These are phyloP conservation scores for Ophiocordyceps sinensis DNA, from an alignment of 2,329 filamentous ascomycete species.

Conservation along the genomic window DNA sequence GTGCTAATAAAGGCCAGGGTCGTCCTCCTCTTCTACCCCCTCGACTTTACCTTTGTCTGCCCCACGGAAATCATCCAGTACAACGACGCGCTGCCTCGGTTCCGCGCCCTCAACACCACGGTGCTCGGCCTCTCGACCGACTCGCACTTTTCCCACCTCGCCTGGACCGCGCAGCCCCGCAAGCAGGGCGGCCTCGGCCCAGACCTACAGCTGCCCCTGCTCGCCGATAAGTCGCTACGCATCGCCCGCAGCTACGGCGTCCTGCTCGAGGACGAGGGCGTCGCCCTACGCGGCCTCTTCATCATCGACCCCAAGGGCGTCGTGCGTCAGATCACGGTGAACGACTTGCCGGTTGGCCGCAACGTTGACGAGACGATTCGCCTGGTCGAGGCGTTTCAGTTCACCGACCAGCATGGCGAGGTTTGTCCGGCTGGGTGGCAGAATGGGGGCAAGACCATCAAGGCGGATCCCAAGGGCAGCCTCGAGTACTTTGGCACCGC, in stretches of 20 bases:
- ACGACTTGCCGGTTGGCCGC: slow-evolving; percentile 50
- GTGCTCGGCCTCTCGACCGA: slow-evolving; percentile 50
- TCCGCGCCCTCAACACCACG: slow-evolving; percentile 41
- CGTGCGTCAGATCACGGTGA: slow-evolving; percentile 49
- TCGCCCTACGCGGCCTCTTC: slow-evolving; percentile 49
- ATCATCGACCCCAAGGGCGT: slow-evolving; percentile 50
- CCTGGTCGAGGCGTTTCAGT: slow-evolving; percentile 62
- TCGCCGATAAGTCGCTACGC: slow-evolving; percentile 46
- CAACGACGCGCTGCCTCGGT: slow-evolving; percentile 45
- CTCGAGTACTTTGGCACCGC: slow-evolving; percentile 29
- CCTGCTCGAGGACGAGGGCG: slow-evolving; percentile 47
- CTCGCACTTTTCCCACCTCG: slow-evolving; percentile 40
- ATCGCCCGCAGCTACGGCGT: slow-evolving; percentile 49
- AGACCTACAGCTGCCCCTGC: slow-evolving; percentile 43
- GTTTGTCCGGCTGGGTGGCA: slow-evolving; percentile 44
- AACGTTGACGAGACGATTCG: slow-evolving; percentile 50
- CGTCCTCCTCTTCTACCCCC: slow-evolving; percentile 51
- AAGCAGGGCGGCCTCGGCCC: slow-evolving; percentile 47
- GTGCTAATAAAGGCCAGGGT: slow-evolving; percentile 26
- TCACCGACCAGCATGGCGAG: slow-evolving; percentile 72
- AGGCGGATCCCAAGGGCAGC: slow-evolving; percentile 35
- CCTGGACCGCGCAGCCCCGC: slow-evolving; percentile 42
- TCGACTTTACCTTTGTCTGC: slow-evolving; percentile 56
- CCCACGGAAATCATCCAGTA: slow-evolving; percentile 52
- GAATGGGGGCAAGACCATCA: slow-evolving; percentile 31